A percentile compares a stretch with the other conserved stretches of the same genome.
Evolutionary conservation across 2,329 filamentous ascomycete genomes (phyloP).

Genomic region (Curvularia spicifera): DNA sequence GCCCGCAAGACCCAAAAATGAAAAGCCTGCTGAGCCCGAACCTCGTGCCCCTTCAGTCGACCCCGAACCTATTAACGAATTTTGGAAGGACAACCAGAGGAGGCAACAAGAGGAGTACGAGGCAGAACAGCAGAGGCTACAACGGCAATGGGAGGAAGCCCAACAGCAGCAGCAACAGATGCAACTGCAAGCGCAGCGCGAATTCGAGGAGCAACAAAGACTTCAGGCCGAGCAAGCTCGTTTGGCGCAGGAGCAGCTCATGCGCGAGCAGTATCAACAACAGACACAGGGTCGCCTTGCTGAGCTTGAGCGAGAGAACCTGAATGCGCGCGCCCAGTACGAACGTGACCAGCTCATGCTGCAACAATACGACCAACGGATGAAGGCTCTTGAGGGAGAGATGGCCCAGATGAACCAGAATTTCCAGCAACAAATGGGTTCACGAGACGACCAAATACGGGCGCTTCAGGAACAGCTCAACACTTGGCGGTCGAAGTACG

Average conservation of each 20-base stretch:
- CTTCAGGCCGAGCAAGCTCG: slow-evolving; percentile 86
- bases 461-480: slow-evolving; percentile 96
- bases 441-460: slow-evolving; percentile 92
- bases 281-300: slow-evolving; percentile 96
- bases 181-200: slow-evolving; percentile 82
- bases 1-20: slow-evolving; percentile 72
- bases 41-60: slow-evolving; percentile 72
- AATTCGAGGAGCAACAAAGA: slow-evolving; percentile 97
- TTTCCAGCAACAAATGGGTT: slow-evolving; percentile 81
- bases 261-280: slow-evolving; percentile 87
- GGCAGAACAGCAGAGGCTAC: slow-evolving; percentile 86
- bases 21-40: slow-evolving; percentile 65
- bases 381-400: slow-evolving; percentile 91
- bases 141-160: slow-evolving; percentile 84
- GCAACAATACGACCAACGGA: slow-evolving; percentile 90
- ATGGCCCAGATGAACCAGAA: slow-evolving; percentile 81
- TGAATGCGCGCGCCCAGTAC: slow-evolving; percentile 93
- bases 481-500: slow-evolving; percentile 96
- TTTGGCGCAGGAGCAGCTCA: slow-evolving; percentile 85
- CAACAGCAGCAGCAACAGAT: slow-evolving; percentile 82
- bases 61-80: slow-evolving; percentile 94
- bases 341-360: slow-evolving; percentile 97
- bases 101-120: slow-evolving; percentile 94
- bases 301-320: slow-evolving; percentile 92
- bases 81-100: slow-evolving; percentile 93